phyloP scores from a whole-genome alignment of 2,329 filamentous ascomycete genomes.

The Aciculosporium take region DNA sequence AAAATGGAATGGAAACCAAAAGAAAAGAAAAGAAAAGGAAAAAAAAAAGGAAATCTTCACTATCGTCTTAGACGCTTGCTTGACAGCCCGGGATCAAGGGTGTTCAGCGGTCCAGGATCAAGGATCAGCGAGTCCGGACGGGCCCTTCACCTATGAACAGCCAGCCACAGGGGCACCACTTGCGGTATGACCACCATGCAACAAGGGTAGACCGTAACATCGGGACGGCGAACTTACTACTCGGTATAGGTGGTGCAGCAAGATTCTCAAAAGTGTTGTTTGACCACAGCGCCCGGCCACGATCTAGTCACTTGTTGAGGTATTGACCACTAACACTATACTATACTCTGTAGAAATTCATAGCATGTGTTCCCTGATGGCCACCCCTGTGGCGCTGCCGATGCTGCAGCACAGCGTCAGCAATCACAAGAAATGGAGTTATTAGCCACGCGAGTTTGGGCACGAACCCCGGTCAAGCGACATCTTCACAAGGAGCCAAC shows the following conservation, averaged over 20 bases:
- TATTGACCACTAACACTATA: neutral
- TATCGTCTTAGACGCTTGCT: no score
- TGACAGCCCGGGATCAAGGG: no score
- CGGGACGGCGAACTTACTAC: slow-evolving; percentile 1
- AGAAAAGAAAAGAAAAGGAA: neutral
- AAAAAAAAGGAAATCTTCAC: neutral
- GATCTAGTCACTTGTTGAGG: neutral
- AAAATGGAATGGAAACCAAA: no score
- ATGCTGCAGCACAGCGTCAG: neutral
- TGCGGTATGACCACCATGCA: neutral
- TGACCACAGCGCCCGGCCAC: no score
- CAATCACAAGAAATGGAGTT: slow-evolving; percentile 6
- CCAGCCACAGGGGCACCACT: neutral
- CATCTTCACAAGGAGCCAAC: neutral
- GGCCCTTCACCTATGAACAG: neutral
- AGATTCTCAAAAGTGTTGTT: neutral
- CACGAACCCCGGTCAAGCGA: slow-evolving; percentile 5
- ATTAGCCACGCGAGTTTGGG: slow-evolving; percentile 10
- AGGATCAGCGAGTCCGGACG: neutral
- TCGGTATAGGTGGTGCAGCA: neutral
- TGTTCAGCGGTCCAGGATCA: neutral
- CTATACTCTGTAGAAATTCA: neutral
- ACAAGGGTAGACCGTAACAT: slow-evolving; percentile 2
- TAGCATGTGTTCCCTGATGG: no score
- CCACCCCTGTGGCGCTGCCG: neutral